A percentile compares a stretch with the other conserved stretches of the same genome.
phyloP scores from a whole-genome alignment of 257 asterid genomes.

The Gynochthodes officinalis region DNA sequence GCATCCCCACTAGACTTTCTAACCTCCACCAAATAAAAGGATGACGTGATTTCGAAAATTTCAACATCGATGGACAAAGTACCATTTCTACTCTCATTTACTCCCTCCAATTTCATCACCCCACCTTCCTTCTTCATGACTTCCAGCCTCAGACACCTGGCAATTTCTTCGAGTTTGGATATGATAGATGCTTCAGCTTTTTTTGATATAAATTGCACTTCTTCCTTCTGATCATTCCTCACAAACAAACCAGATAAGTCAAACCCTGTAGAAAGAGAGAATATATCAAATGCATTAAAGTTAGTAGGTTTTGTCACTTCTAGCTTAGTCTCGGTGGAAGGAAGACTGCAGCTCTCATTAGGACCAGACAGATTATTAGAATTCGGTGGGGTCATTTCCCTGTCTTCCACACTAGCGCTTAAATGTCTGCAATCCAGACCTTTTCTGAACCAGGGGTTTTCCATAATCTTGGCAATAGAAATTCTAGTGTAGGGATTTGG shows the following conservation, averaged over 20 bases:
- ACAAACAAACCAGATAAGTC: slow-evolving; percentile 77
- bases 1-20: slow-evolving; percentile 55
- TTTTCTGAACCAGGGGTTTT: slow-evolving; percentile 59
- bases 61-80: slow-evolving; percentile 38
- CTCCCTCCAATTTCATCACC: slow-evolving; percentile 43
- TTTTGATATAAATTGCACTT: slow-evolving; percentile 54
- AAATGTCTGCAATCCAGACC: slow-evolving; percentile 28
- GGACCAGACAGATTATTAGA: slow-evolving; percentile 9
- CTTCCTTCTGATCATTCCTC: slow-evolving; percentile 57
- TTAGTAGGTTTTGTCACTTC: slow-evolving; percentile 33
- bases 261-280: slow-evolving; percentile 72
- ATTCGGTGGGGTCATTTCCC: slow-evolving; percentile 22
- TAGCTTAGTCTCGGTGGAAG: slow-evolving; percentile 17
- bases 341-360: slow-evolving; percentile 6
- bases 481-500: slow-evolving; percentile 65
- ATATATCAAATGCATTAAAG: slow-evolving; percentile 71
- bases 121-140: slow-evolving; percentile 53
- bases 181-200: slow-evolving; percentile 37
- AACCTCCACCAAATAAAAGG: slow-evolving; percentile 64
- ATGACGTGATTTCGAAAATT: slow-evolving; percentile 48
- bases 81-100: slow-evolving; percentile 27
- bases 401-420: slow-evolving; percentile 10
- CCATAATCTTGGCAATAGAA: slow-evolving; percentile 53
- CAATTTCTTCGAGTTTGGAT: slow-evolving; percentile 55
- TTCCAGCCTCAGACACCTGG: slow-evolving; percentile 34